Evolutionary conservation across 805 yeast genomes (phyloP).

Genomic region (Candida ulmi): DNA sequence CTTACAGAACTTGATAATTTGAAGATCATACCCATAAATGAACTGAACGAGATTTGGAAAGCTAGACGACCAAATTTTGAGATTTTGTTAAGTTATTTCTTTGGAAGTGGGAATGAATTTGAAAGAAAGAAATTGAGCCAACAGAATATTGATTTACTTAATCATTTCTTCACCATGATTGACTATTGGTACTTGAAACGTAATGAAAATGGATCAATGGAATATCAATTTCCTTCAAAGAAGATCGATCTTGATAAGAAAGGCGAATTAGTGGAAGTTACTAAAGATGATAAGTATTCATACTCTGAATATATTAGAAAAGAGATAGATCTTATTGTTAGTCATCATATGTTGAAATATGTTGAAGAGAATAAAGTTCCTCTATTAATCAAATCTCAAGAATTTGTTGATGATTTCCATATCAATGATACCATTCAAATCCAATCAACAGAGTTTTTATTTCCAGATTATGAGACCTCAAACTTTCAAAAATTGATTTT

Average conservation of each 20-base stretch:
- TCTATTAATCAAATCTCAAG: constrained; percentile 4
- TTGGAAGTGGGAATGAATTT: not conserved
- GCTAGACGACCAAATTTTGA: constrained; percentile 6
- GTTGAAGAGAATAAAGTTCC: not conserved
- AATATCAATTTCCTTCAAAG: constrained; percentile 6
- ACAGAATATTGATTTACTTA: not conserved
- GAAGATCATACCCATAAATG: constrained; percentile 6
- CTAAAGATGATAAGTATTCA: constrained; percentile 1
- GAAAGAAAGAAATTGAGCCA: not conserved
- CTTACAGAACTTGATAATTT: constrained; percentile 3
- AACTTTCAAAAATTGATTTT: constrained; percentile 6
- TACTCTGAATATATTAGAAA: constrained; percentile 5
- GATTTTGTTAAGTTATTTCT: constrained; percentile 3
- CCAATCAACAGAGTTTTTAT: constrained; percentile 3
- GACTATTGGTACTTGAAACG: constrained; percentile 8
- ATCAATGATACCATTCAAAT: constrained; percentile 7
- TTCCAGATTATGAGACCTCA: constrained; percentile 9
- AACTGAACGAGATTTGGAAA: constrained; percentile 10
- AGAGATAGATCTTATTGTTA: constrained; percentile 6
- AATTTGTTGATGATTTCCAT: constrained; percentile 1
- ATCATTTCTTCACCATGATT: constrained; percentile 5
- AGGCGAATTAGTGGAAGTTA: not conserved
- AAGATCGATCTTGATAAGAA: not conserved
- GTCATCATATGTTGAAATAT: constrained; percentile 5
- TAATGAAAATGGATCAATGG: constrained; percentile 5